A percentile compares a stretch with the other conserved stretches of the same genome.
Conservation (phyloP, 768 basidiomycete species). For the Heimioporus sp. region DNA sequence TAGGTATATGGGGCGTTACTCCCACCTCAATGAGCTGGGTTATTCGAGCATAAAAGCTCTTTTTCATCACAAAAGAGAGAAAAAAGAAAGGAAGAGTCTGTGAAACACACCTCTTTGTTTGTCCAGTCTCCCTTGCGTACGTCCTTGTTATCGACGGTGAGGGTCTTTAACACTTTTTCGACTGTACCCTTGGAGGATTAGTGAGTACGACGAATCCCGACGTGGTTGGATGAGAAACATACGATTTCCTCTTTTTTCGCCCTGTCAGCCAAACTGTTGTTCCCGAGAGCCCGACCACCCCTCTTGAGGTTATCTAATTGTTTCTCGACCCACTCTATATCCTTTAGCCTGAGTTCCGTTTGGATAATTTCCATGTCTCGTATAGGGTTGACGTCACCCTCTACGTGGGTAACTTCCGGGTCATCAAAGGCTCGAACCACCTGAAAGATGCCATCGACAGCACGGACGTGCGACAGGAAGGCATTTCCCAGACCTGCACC, state of each 20-base stretch:
- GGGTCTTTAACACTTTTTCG: slow-evolving; percentile 78
- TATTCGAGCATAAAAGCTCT: slow-evolving; percentile 76
- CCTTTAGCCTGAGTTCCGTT: slow-evolving; percentile 91
- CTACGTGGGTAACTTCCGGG: slow-evolving; percentile 98
- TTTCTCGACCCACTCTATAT: slow-evolving; percentile 99
- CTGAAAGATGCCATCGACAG: slow-evolving; percentile 99
- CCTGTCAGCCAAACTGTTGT: slow-evolving; percentile 82
- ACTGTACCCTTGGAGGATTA: slow-evolving; percentile 60
- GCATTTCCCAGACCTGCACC: slow-evolving; percentile 97
- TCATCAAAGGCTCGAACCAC: slow-evolving; percentile 98
- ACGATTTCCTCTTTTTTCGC: slow-evolving; percentile 97
- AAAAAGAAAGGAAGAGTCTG: background rate
- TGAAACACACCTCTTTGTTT: slow-evolving; percentile 85
- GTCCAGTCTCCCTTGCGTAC: slow-evolving; percentile 92
- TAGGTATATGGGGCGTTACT: slow-evolving; percentile 81
- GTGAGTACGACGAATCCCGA: slow-evolving; percentile 10
- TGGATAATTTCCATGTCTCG: slow-evolving; percentile 98
- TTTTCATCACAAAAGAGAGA: slow-evolving; percentile 57
- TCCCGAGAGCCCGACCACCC: slow-evolving; percentile 67
- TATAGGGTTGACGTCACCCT: slow-evolving; percentile 93
- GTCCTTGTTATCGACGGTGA: slow-evolving; percentile 83
- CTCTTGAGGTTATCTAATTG: slow-evolving; percentile 77
- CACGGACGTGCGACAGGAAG: slow-evolving; percentile 95
- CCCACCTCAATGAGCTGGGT: slow-evolving; percentile 97
- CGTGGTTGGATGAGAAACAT: slow-evolving; percentile 24